Evolutionary conservation across 2,329 filamentous ascomycete species (phyloP).

Genomic region (Aspergillus unguis): DNA sequence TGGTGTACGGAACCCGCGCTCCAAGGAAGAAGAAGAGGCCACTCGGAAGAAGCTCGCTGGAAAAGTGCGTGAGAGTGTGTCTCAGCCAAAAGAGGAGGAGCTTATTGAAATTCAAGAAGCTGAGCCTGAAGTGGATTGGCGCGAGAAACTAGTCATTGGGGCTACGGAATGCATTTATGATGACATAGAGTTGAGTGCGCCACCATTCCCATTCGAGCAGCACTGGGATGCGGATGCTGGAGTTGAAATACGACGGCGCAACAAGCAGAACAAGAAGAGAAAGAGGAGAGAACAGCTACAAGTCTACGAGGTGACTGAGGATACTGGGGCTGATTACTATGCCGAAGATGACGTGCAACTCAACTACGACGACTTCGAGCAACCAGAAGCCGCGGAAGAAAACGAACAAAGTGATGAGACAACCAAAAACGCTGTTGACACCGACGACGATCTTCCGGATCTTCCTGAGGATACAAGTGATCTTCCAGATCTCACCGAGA

Average conservation of each 20-base stretch:
- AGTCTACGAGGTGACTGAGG: constrained; percentile 44
- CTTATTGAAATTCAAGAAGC: constrained; percentile 31
- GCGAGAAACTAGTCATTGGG: constrained; percentile 66
- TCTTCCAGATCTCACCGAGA: constrained; percentile 48
- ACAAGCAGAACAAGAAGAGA: constrained; percentile 34
- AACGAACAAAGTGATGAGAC: constrained; percentile 18
- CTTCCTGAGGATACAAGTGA: constrained; percentile 60
- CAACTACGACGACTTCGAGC: constrained; percentile 44
- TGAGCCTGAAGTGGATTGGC: constrained; percentile 65
- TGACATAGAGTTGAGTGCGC: constrained; percentile 64
- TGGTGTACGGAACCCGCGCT: constrained; percentile 66
- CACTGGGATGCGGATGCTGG: constrained; percentile 80
- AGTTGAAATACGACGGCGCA: constrained; percentile 38
- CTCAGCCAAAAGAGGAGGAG: constrained; percentile 25
- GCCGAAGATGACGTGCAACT: constrained; percentile 27
- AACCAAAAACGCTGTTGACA: constrained; percentile 35
- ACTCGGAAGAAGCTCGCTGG: constrained; percentile 60
- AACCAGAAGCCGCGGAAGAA: constrained; percentile 20
- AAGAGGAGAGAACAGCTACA: constrained; percentile 54
- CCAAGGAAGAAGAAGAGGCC: constrained; percentile 64
- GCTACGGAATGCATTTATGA: constrained; percentile 83
- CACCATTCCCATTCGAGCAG: constrained; percentile 86
- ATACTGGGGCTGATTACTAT: constrained; percentile 37
- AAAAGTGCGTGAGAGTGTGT: constrained; percentile 41
- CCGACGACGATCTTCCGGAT: constrained; percentile 48